phyloP scores from a whole-genome alignment of 2,329 filamentous ascomycete species.

The Gaeumannomyces sp. region DNA sequence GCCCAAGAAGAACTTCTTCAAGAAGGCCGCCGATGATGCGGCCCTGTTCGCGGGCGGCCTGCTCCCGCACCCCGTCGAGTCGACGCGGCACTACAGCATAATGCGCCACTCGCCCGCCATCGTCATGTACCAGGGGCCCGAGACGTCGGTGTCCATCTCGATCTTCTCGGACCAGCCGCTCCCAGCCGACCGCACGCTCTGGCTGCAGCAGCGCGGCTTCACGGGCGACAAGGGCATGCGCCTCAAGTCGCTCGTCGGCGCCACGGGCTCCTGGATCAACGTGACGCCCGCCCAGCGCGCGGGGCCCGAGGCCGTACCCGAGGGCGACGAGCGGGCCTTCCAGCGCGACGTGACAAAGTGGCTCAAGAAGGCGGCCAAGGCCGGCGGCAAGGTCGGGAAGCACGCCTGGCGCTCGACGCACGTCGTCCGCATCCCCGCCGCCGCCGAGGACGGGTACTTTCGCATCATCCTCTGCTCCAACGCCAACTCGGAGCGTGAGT shows the following conservation, averaged over 20 bases:
- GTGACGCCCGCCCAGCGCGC: slow-evolving; percentile 54
- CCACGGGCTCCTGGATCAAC: slow-evolving; percentile 56
- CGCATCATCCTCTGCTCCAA: slow-evolving; percentile 57
- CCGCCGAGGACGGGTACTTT: slow-evolving; percentile 61
- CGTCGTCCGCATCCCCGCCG: slow-evolving; percentile 57
- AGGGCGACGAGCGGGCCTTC: slow-evolving; percentile 57
- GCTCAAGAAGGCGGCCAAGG: slow-evolving; percentile 44
- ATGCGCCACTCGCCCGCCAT: slow-evolving; percentile 59
- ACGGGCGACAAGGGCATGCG: slow-evolving; percentile 64
- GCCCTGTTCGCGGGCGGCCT: slow-evolving; percentile 61
- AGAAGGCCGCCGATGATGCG: slow-evolving; percentile 48
- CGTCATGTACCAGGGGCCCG: slow-evolving; percentile 59
- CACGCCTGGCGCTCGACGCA: slow-evolving; percentile 57
- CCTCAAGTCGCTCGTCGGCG: slow-evolving; percentile 55
- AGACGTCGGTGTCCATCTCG: slow-evolving; percentile 58
- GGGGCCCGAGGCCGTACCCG: slow-evolving; percentile 40
- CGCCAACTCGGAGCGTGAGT: slow-evolving; percentile 17
- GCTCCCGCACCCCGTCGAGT: slow-evolving; percentile 56
- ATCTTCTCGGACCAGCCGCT: slow-evolving; percentile 55
- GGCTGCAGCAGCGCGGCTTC: slow-evolving; percentile 63
- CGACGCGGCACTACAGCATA: slow-evolving; percentile 59
- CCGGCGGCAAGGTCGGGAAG: slow-evolving; percentile 34
- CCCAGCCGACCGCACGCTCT: slow-evolving; percentile 52
- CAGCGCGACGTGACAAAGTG: slow-evolving; percentile 64
- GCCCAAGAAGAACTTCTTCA: slow-evolving; percentile 30